Evolutionary conservation across 306 rosid genomes (phyloP), one percentile per base, ranked within the genome.

Genomic region (Trichosanthes truncata): DNA sequence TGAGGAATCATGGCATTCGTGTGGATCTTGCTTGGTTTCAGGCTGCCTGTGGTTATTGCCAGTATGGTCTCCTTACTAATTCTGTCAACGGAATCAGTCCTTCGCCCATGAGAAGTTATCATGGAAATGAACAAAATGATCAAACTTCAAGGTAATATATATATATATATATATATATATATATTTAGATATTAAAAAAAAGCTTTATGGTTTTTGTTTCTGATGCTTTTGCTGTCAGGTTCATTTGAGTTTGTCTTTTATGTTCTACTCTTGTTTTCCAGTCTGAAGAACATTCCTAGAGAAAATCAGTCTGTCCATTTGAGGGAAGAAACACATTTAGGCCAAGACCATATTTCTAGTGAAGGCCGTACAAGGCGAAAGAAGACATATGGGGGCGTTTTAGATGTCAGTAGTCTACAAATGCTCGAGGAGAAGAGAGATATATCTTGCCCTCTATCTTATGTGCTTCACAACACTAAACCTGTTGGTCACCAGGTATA

Each of bases 401-500:
- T 93, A 81, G 93, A 93, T 85, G 79, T 86, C 63, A 81, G 84
- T 87, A 93, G 76, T 84, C 77, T 96, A 86, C 93, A 85, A 77
- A 88, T 83, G 87, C 89, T 96, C 84, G 91, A 87, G 51, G 96
- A 96, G 86, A 91, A 88, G 93, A 93, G 93, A 77, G 94, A 90
- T 80, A 78, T 93, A 80, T 96, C 91, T 90, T 93, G 84, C 87
- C 86, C 85, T 89, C 94, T 96, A 93, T 96, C 97, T 85, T 86
- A 88, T 74, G 82, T 93, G 72, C 97, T 93, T 83, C 96, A 88
- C 82, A 93, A 90, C 80, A 88, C 98, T 78, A 96, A 89, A 88
- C 99, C 99, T 74, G 99, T 96, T 86, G 98, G 98, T 62, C 98
- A 96, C 84, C 99, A 93, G 99, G 99, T 95, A 91, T 81, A 65